Conservation (phyloP, 331 rosid species). For the Pyracantha coccinea region DNA sequence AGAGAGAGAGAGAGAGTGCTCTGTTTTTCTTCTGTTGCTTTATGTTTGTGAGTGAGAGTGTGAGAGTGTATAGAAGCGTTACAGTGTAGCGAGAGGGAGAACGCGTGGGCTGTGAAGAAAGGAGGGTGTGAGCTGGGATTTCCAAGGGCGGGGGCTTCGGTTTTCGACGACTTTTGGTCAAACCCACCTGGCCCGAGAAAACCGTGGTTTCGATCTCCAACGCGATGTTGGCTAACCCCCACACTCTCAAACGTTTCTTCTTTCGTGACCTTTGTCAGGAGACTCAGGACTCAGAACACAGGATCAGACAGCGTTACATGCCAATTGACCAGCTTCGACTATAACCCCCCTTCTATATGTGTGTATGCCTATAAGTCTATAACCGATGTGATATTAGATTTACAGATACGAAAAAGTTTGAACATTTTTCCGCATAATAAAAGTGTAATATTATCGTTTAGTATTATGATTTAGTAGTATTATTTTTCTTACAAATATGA, state of each 20-base stretch:
- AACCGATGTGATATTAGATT: no score
- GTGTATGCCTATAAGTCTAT: no score
- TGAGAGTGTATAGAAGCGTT: not conserved
- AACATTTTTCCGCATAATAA: no score
- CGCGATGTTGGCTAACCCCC: slow-evolving; percentile 10
- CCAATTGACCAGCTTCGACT: no score
- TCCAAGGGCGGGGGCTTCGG: slow-evolving; percentile 43
- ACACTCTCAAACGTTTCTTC: not conserved
- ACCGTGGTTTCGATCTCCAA: slow-evolving; percentile 69
- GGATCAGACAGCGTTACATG: no score
- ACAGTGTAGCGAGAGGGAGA: not conserved
- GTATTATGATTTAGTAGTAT: no score
- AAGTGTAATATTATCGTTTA: no score
- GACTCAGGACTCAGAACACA: no score
- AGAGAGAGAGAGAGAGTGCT: not conserved
- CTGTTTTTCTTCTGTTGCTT: not conserved
- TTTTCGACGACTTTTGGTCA: slow-evolving; percentile 56
- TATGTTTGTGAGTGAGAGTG: not conserved
- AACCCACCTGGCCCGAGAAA: slow-evolving; percentile 81
- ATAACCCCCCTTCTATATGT: no score
- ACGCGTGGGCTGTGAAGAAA: not conserved
- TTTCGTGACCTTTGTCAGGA: not conserved
- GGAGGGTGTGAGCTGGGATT: slow-evolving; percentile 15
- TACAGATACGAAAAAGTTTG: no score
- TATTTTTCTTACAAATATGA: no score